A percentile compares a stretch with the other conserved stretches of the same genome.
phyloP scores from a whole-genome alignment of 2,329 filamentous ascomycete species.

The Akanthomyces lecanii region DNA sequence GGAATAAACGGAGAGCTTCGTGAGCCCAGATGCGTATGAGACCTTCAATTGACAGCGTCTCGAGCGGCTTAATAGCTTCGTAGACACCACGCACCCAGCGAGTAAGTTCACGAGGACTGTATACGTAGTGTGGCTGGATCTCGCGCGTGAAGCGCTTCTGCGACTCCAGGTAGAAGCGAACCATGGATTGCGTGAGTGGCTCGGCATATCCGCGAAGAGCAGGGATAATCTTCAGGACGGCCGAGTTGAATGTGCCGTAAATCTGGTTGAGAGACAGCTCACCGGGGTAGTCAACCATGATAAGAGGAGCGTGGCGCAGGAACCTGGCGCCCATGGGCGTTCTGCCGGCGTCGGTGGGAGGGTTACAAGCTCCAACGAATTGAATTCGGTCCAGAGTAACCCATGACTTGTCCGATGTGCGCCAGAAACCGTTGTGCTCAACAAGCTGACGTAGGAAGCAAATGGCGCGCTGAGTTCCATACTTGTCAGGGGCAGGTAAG shows the following conservation, averaged over 20 bases:
- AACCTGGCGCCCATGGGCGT: conserved; percentile 91
- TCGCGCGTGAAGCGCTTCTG: conserved; percentile 92
- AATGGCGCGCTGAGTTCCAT: conserved; percentile 94
- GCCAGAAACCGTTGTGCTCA: conserved; percentile 99
- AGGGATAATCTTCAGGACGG: conserved; percentile 94
- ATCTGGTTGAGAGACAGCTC: conserved; percentile 94
- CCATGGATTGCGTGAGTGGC: conserved; percentile 93
- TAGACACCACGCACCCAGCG: conserved; percentile 97
- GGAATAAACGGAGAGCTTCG: conserved; percentile 91
- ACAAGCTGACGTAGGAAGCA: conserved; percentile 96
- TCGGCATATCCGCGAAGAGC: conserved; percentile 93
- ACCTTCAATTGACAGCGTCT: conserved; percentile 82
- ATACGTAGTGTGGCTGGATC: conserved; percentile 98
- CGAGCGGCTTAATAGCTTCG: conserved; percentile 89
- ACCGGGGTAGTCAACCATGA: conserved; percentile 99
- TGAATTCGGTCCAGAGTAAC: conserved; percentile 96
- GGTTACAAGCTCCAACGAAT: conserved; percentile 98
- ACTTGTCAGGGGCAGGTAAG: conserved; percentile 93
- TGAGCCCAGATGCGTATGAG: conserved; percentile 97
- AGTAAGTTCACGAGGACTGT: conserved; percentile 96
- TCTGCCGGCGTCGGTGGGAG: conserved; percentile 93
- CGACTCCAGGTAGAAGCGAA: conserved; percentile 90
- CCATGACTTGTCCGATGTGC: conserved; percentile 95
- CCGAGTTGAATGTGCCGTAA: conserved; percentile 96
- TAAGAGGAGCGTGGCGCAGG: conserved; percentile 91